phyloP scores from a whole-genome alignment of 495 filamentous ascomycete genomes.

The Podospora anserina region DNA sequence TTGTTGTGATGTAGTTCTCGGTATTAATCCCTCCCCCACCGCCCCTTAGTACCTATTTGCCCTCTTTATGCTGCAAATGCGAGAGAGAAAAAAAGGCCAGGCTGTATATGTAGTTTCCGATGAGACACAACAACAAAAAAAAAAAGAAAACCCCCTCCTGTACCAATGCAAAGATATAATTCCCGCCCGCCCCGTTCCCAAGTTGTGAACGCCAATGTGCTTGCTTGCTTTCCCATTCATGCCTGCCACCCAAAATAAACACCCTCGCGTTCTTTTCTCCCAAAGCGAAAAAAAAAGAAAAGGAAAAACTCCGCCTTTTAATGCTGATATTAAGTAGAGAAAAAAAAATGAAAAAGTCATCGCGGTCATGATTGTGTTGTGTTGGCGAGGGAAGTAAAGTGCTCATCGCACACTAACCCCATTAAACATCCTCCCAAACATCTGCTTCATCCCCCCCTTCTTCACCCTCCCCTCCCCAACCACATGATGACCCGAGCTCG shows the following conservation, averaged over 20 bases:
- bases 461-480: slow-evolving; percentile 36
- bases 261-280: neutral
- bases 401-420: slow-evolving; percentile 19
- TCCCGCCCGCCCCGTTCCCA: neutral
- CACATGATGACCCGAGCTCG: slow-evolving; percentile 33
- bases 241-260: neutral
- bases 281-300: neutral
- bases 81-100: neutral
- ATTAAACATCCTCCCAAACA: slow-evolving; percentile 44
- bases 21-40: neutral
- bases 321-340: neutral
- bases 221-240: neutral
- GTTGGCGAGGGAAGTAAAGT: neutral
- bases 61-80: neutral
- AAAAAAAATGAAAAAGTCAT: slow-evolving; percentile 1
- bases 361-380: neutral
- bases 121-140: neutral
- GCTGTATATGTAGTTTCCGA: neutral
- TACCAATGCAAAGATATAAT: neutral
- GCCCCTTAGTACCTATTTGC: neutral
- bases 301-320: neutral
- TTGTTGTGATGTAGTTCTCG: neutral
- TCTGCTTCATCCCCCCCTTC: slow-evolving; percentile 28
- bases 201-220: neutral
- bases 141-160: neutral